A percentile compares a stretch with the other conserved stretches of the same genome.
phyloP scores from a whole-genome alignment of 805 yeast genomes.

The Torulaspora microellipsoides region DNA sequence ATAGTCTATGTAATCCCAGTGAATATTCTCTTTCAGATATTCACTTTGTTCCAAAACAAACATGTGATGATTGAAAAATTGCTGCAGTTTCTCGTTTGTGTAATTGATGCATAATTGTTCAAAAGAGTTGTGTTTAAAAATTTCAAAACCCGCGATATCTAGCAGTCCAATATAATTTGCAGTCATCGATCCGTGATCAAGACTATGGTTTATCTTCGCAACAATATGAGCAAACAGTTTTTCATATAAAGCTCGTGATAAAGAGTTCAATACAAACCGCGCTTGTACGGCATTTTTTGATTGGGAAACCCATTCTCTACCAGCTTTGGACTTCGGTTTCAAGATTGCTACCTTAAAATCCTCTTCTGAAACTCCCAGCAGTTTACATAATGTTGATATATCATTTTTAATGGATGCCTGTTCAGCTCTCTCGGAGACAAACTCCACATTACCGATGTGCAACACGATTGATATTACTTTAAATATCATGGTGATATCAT shows the following conservation, averaged over 20 bases:
- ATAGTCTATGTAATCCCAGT: slow-evolving; percentile 94
- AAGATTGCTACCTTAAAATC: slow-evolving; percentile 58
- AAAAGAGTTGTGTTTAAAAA: slow-evolving; percentile 87
- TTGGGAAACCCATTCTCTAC: slow-evolving; percentile 78
- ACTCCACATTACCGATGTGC: slow-evolving; percentile 80
- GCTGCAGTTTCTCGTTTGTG: slow-evolving; percentile 95
- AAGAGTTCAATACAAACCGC: slow-evolving; percentile 73
- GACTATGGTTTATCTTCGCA: slow-evolving; percentile 62
- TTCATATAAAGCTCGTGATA: slow-evolving; percentile 84
- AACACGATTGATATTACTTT: slow-evolving; percentile 68
- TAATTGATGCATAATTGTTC: slow-evolving; percentile 97
- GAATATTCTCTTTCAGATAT: slow-evolving; percentile 85
- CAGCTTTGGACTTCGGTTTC: slow-evolving; percentile 85
- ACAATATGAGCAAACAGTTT: slow-evolving; percentile 75
- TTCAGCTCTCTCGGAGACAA: slow-evolving; percentile 60
- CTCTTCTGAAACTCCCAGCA: slow-evolving; percentile 55
- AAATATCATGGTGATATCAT: slow-evolving; percentile 56
- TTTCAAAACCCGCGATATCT: slow-evolving; percentile 98
- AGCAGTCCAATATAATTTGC: slow-evolving; percentile 82
- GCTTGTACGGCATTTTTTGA: slow-evolving; percentile 78
- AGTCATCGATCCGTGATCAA: slow-evolving; percentile 44
- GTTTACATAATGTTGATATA: slow-evolving; percentile 47
- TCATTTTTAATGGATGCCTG: slow-evolving; percentile 66
- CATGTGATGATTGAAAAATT: slow-evolving; percentile 96
- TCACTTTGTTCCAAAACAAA: slow-evolving; percentile 97